Conservation (phyloP, 1,284 basidiomycete species). For the Mycena sp. region DNA sequence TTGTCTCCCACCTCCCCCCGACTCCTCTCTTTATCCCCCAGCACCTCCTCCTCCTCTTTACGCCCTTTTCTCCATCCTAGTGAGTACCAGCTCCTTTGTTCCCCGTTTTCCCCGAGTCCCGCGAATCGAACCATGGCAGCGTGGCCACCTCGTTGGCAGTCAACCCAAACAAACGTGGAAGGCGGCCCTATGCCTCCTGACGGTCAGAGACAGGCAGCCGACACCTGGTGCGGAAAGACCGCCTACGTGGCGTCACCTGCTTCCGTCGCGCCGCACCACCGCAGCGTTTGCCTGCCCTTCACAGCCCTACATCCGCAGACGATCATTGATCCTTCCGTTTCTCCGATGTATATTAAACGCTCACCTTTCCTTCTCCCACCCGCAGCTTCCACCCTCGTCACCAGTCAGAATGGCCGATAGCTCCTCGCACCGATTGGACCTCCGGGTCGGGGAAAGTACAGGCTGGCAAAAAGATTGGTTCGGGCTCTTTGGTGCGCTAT, state of each 20-base stretch:
- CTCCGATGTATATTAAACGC: background rate
- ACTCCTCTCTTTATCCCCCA: background rate
- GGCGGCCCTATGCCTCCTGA: too few species aligned
- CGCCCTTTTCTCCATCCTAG: slow-evolving; percentile 2
- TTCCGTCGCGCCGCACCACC: background rate
- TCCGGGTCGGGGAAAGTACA: slow-evolving; percentile 98
- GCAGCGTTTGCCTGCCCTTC: background rate
- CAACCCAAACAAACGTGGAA: background rate
- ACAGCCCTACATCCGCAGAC: slow-evolving; percentile 3
- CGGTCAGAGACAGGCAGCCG: too few species aligned
- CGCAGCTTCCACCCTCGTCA: slow-evolving; percentile 20
- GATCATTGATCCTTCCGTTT: slow-evolving; percentile 13
- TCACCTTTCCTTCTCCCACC: background rate
- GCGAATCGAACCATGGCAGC: slow-evolving; percentile 1
- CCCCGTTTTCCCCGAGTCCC: background rate
- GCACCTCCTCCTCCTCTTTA: background rate
- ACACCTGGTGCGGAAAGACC: too few species aligned
- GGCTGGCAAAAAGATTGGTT: slow-evolving; percentile 99
- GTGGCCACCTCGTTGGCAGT: slow-evolving; percentile 19
- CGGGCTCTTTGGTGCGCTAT: slow-evolving; percentile 90
- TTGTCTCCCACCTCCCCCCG: background rate
- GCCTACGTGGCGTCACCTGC: too few species aligned
- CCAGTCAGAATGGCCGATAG: slow-evolving; percentile 50
- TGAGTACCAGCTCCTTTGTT: background rate
- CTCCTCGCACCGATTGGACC: slow-evolving; percentile 84